Evolutionary conservation across 1,139 yeast genomes (phyloP).

Genomic region (Zygotorulaspora mrakii): DNA sequence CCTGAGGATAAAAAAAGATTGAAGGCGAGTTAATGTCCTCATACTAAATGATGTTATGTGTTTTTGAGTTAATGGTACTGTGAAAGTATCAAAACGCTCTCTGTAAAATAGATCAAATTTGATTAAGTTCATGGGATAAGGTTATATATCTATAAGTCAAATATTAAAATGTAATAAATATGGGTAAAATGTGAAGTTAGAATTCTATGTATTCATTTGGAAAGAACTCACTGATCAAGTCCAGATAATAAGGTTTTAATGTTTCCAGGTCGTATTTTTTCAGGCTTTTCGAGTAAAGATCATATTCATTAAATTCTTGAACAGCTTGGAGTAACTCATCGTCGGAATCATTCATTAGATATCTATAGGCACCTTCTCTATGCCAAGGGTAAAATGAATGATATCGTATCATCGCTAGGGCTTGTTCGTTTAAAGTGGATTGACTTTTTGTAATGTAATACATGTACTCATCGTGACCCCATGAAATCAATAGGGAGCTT

Average conservation of each 20-base stretch:
- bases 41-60: neutral
- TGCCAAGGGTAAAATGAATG: constrained; percentile 80
- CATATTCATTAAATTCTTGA: constrained; percentile 63
- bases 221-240: constrained; percentile 63
- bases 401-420: constrained; percentile 68
- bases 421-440: constrained; percentile 61
- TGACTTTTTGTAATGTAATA: constrained; percentile 65
- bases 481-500: constrained; percentile 67
- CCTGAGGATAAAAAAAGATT: neutral
- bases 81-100: neutral
- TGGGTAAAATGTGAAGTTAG: constrained; percentile 28
- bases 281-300: constrained; percentile 61
- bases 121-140: neutral
- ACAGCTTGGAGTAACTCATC: constrained; percentile 60
- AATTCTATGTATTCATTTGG: constrained; percentile 57
- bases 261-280: constrained; percentile 45
- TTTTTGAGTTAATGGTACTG: neutral
- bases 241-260: constrained; percentile 55
- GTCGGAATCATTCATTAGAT: constrained; percentile 65
- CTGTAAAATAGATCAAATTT: neutral
- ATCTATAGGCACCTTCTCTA: constrained; percentile 61
- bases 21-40: neutral
- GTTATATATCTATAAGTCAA: neutral
- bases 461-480: constrained; percentile 83
- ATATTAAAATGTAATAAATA: neutral